Evolutionary conservation across 495 filamentous ascomycete species (phyloP).

Genomic region (Glutinoglossum americanum): DNA sequence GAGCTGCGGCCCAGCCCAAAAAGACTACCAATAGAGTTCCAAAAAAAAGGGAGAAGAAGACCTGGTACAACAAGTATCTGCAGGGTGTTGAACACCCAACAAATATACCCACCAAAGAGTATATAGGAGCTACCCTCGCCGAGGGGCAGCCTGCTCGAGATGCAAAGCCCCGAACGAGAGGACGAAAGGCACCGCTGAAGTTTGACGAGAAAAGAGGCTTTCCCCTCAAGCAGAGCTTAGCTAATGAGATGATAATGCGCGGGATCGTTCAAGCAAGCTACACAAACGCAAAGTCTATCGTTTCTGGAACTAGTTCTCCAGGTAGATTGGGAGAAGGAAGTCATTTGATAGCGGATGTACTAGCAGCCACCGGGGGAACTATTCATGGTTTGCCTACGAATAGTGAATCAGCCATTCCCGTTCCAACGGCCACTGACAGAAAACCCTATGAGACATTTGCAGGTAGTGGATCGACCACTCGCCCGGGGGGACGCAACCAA

Average conservation of each 20-base stretch:
- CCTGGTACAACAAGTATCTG: neutral
- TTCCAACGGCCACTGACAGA: neutral
- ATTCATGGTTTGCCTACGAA: neutral
- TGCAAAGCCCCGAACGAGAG: neutral
- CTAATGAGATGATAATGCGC: neutral
- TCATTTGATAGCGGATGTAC: neutral
- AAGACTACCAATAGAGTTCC: neutral
- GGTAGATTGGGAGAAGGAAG: neutral
- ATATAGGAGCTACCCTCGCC: neutral
- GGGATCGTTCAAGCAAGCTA: neutral
- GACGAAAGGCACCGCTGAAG: neutral
- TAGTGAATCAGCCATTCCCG: neutral
- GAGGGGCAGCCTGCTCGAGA: neutral
- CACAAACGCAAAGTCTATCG: neutral
- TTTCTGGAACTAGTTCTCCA: neutral
- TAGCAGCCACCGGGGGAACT: neutral
- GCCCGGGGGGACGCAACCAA: neutral
- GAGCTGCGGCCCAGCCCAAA: neutral
- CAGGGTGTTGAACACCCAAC: neutral
- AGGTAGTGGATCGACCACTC: neutral
- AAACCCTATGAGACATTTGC: neutral
- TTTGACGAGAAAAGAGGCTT: neutral
- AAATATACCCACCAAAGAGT: neutral
- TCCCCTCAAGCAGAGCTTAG: neutral
- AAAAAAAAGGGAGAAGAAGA: neutral